phyloP scores from a whole-genome alignment of 371 early-diverging fungal genomes.

The Mycotypha africana region DNA sequence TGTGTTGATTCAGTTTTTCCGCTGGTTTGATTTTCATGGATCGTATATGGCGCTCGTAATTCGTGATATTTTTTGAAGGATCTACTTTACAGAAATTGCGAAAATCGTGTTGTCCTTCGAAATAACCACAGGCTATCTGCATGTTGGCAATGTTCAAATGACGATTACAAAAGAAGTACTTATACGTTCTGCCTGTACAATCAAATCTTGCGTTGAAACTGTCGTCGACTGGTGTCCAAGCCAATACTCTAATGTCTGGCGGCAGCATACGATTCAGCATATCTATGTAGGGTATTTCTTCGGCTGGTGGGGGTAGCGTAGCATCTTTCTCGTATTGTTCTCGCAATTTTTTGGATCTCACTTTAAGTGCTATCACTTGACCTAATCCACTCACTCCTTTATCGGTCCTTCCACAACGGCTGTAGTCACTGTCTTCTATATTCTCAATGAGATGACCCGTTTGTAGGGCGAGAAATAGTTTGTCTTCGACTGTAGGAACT shows the following conservation, averaged over 20 bases:
- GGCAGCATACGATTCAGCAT: constrained; percentile 87
- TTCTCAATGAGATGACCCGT: constrained; percentile 66
- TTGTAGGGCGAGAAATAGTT: constrained; percentile 73
- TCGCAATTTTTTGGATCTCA: constrained; percentile 58
- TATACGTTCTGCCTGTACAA: constrained; percentile 83
- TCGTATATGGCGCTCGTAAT: constrained; percentile 69
- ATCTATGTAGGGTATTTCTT: constrained; percentile 75
- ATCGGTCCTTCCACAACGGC: constrained; percentile 93
- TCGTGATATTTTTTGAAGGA: constrained; percentile 70
- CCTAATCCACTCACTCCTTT: constrained; percentile 92
- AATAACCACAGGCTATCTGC: constrained; percentile 65
- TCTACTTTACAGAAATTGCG: constrained; percentile 95
- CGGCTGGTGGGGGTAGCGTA: constrained; percentile 8
- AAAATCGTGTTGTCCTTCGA: constrained; percentile 87
- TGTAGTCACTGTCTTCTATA: constrained; percentile 57
- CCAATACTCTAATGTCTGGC: constrained; percentile 82
- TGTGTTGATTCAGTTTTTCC: not conserved
- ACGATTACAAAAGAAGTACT: constrained; percentile 82
- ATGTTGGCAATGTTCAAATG: constrained; percentile 65
- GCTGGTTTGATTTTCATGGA: constrained; percentile 63
- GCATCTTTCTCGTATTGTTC: not conserved
- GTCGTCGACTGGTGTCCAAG: constrained; percentile 82
- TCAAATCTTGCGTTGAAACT: constrained; percentile 88
- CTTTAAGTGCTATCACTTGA: constrained; percentile 82
- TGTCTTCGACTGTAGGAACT: constrained; percentile 79